These are phyloP conservation scores for Metschnikowia drakensbergensis DNA, from an alignment of 805 yeast genomes.

Conservation along the genomic window DNA sequence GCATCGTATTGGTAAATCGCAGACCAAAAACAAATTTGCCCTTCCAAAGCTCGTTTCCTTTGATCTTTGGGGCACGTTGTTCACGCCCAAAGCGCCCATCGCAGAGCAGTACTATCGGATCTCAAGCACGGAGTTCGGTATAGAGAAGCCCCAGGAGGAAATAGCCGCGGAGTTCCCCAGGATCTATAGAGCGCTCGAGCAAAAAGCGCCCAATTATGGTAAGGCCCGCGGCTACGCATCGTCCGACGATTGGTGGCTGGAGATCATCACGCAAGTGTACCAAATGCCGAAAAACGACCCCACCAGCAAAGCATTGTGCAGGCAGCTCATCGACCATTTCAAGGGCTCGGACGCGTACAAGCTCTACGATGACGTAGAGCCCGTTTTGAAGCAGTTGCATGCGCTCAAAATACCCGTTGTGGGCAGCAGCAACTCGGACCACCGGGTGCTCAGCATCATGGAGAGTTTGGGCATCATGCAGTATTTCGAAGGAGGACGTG, in stretches of 20 bases:
- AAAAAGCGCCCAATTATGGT: constrained; percentile 61
- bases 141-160: constrained; percentile 26
- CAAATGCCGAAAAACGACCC: constrained; percentile 23
- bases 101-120: constrained; percentile 50
- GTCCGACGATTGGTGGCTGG: constrained; percentile 55
- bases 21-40: constrained; percentile 20
- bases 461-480: constrained; percentile 42
- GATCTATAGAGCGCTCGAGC: constrained; percentile 34
- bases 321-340: constrained; percentile 46
- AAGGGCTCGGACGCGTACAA: constrained; percentile 49
- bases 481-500: constrained; percentile 35
- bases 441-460: constrained; percentile 44
- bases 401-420: constrained; percentile 35
- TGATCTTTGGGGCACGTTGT: constrained; percentile 68
- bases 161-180: constrained; percentile 25
- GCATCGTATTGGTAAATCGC: constrained; percentile 14
- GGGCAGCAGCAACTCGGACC: constrained; percentile 62
- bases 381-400: constrained; percentile 35
- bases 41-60: constrained; percentile 53
- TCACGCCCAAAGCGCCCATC: constrained; percentile 53
- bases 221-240: constrained; percentile 28
- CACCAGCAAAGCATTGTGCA: constrained; percentile 36
- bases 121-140: constrained; percentile 41
- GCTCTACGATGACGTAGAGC: constrained; percentile 51
- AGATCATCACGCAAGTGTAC: constrained; percentile 44